Conservation (phyloP, 176 grass and related monocot species). For the Dendrocalamus sinicus region DNA sequence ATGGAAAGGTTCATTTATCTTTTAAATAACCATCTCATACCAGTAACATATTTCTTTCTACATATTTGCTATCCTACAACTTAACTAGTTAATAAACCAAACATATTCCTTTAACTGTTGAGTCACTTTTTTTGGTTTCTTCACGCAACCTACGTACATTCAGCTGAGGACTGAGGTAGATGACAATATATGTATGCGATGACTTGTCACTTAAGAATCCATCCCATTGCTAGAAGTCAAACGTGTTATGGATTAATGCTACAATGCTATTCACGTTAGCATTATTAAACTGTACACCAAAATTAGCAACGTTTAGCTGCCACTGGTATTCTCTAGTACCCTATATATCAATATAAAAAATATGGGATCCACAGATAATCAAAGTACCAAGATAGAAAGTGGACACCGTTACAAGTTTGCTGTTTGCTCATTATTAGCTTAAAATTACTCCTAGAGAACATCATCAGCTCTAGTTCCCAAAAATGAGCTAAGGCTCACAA, state of each 20-base stretch:
- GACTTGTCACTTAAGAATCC: not conserved
- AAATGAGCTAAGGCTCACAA: not conserved
- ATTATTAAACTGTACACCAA: conserved; percentile 5
- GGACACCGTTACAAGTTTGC: conserved; percentile 3
- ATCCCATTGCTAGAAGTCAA: conserved; percentile 10
- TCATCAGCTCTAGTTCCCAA: not conserved
- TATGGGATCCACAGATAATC: not conserved
- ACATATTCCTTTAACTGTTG: not conserved
- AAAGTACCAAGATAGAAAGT: conserved; percentile 25
- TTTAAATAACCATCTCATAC: conserved; percentile 17
- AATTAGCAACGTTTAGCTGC: conserved; percentile 23
- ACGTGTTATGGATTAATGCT: not conserved
- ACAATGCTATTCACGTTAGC: conserved; percentile 1
- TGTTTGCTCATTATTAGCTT: conserved; percentile 12
- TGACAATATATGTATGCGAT: not conserved
- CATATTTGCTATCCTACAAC: conserved; percentile 1
- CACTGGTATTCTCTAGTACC: conserved; percentile 2
- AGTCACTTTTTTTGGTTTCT: not conserved
- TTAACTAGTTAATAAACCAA: conserved; percentile 9
- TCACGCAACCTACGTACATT: not conserved
- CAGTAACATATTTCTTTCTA: not conserved
- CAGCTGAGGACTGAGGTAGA: not conserved
- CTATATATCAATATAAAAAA: conserved; percentile 22
- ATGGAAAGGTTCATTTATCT: not conserved
- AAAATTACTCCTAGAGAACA: not conserved